These are phyloP conservation scores for Erythrophleum ivorense DNA, from an alignment of 331 rosid genomes.

Conservation along the genomic window DNA sequence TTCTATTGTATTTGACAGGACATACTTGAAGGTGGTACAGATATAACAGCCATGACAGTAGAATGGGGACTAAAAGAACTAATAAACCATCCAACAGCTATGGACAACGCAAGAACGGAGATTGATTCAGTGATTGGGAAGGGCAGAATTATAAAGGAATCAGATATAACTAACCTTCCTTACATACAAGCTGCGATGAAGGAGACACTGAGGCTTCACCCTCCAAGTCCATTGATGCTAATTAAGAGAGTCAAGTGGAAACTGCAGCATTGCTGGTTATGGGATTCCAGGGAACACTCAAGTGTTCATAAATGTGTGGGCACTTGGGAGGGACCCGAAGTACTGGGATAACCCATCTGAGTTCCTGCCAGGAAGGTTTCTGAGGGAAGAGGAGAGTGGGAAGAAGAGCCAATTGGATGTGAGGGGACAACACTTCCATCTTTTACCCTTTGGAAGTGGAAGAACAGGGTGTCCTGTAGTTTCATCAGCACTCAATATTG, in stretches of 20 bases:
- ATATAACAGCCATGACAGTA: constrained; percentile 41
- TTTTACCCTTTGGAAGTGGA: constrained; percentile 42
- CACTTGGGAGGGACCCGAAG: constrained; percentile 31
- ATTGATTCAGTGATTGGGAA: constrained; percentile 40
- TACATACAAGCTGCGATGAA: constrained; percentile 43
- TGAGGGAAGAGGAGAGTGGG: neutral
- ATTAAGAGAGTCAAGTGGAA: constrained; percentile 17
- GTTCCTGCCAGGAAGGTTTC: constrained; percentile 31
- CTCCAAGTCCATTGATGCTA: neutral
- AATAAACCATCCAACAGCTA: constrained; percentile 33
- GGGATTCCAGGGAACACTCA: constrained; percentile 6
- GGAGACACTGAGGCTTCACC: constrained; percentile 37
- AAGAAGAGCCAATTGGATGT: constrained; percentile 19
- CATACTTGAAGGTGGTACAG: constrained; percentile 49
- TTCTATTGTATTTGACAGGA: constrained; percentile 34
- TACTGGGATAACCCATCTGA: constrained; percentile 25
- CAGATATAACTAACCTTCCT: constrained; percentile 50
- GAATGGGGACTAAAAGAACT: constrained; percentile 55
- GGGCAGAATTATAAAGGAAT: constrained; percentile 35
- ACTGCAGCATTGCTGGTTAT: constrained; percentile 23
- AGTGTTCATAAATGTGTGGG: constrained; percentile 26
- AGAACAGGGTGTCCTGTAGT: constrained; percentile 40
- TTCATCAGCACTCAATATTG: constrained; percentile 17
- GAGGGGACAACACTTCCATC: constrained; percentile 35
- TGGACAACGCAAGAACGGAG: constrained; percentile 46